Evolutionary conservation across 148 eudicot genomes (phyloP).

Genomic region (Rhododendron henanense): DNA sequence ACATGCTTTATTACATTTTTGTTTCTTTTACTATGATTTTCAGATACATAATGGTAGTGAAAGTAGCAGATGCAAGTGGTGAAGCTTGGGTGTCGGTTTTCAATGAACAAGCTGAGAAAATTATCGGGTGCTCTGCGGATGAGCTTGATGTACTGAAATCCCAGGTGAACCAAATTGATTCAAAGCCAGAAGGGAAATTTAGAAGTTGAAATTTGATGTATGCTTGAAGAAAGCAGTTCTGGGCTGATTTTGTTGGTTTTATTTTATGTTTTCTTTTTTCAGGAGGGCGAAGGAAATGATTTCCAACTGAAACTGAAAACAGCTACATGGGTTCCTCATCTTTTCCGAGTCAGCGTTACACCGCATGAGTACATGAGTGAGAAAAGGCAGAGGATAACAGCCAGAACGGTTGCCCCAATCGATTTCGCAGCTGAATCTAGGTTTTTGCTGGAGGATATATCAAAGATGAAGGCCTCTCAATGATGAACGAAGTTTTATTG

Average conservation of each 20-base stretch:
- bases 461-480: constrained; percentile 55
- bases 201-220: background rate
- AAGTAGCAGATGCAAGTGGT: constrained; percentile 77
- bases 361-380: constrained; percentile 73
- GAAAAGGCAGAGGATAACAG: constrained; percentile 82
- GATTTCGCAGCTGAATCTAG: constrained; percentile 83
- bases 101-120: constrained; percentile 85
- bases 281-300: constrained; percentile 26
- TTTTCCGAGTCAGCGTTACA: constrained; percentile 67
- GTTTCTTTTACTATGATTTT: background rate
- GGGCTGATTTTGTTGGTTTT: background rate
- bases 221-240: background rate
- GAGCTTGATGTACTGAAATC: constrained; percentile 74
- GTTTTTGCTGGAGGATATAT: constrained; percentile 62
- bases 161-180: constrained; percentile 36
- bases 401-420: constrained; percentile 57
- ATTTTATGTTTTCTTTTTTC: too few species aligned
- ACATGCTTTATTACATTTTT: constrained; percentile 2
- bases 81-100: constrained; percentile 85
- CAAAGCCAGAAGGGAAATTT: background rate
- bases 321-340: constrained; percentile 72
- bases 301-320: constrained; percentile 62
- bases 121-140: constrained; percentile 86
- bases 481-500: constrained; percentile 10
- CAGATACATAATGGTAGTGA: constrained; percentile 74